Base-by-base conservation (phyloP, 2,329 filamentous ascomycete species). In the Paecilomyces sp. region DNA sequence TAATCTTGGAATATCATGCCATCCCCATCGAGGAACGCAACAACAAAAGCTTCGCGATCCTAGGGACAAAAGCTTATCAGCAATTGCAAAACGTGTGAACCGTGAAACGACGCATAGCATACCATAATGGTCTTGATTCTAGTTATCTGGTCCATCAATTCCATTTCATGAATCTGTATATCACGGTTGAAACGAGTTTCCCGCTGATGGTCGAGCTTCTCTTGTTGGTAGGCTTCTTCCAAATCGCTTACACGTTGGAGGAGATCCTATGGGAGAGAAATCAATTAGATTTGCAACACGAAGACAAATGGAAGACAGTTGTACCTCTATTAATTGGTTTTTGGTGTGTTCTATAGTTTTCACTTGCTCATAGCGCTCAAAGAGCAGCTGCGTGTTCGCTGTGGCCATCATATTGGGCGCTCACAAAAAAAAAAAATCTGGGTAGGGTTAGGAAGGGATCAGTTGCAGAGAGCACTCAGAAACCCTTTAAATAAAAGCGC, bases 11-110 rank as follows among this genome's bases (percentile, higher is more conserved):
- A 85, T 62, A 85, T 77, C 70, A 83, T 79, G 53, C 78, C 80
- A 63, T 84, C 81, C 50, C 81, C 83, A 64, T 85, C 83, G 55
- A 85, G 75, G 36, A 85, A 72, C 33, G 83, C 74, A 15, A 83
- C 69, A 50, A 85, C 74, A 64, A 82, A 85, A 3, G 81, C 78
- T 69, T 84, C 80, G 57, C 79, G 78, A 57, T 81, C 77, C 79
- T 81, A 57, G 41, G 51, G 8, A 18, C 18, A 31, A 57, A 55
- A 34, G 34, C 53, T 47, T 6, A 33, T 60, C 30, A 55, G 59
- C 54, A 47, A 9, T 54, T 22, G 34, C 28, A 12, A 51, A 2
- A 54, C 3, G 51, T 15, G 28, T 36, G 25, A 36, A 47, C 8
- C 9, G 56, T 30, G 52, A 24, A 51, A 33, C 51, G 24, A 6